phyloP scores from a whole-genome alignment of 2,329 filamentous ascomycete species.

The Neurospora sp. region DNA sequence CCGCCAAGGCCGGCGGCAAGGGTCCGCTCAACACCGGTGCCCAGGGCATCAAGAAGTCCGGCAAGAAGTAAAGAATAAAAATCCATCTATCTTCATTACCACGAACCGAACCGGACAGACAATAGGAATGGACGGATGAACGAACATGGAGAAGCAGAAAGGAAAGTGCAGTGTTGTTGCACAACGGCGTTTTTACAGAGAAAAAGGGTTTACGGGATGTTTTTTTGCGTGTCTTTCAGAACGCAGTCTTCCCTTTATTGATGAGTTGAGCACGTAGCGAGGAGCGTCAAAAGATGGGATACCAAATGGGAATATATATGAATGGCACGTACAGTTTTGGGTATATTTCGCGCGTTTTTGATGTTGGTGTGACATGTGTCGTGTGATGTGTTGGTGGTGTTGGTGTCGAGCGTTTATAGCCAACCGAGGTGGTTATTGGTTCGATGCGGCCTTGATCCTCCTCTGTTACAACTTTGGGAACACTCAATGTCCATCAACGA shows the following conservation, averaged over 20 bases:
- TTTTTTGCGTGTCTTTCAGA: neutral
- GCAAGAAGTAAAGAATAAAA: slow-evolving; percentile 65
- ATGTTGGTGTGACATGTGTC: neutral
- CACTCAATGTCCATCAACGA: neutral
- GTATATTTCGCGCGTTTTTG: neutral
- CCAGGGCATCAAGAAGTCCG: slow-evolving; percentile 96
- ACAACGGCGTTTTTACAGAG: neutral
- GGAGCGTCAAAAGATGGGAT: neutral
- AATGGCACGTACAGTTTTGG: neutral
- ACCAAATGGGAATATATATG: neutral
- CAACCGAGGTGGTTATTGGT: no score
- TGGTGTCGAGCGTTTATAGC: neutral
- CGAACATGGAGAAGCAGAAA: neutral
- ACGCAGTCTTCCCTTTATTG: neutral
- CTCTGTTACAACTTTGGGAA: neutral
- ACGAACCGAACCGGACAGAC: neutral
- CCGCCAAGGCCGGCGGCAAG: slow-evolving; percentile 75
- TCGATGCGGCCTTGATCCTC: neutral
- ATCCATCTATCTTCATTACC: neutral
- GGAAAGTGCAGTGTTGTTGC: neutral
- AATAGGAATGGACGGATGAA: neutral
- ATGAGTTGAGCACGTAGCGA: neutral
- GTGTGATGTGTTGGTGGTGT: neutral
- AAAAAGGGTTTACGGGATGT: neutral
- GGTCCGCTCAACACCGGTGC: slow-evolving; percentile 75